phyloP scores from a whole-genome alignment of 176 grass and related monocot species.

The Guadua angustifolia region DNA sequence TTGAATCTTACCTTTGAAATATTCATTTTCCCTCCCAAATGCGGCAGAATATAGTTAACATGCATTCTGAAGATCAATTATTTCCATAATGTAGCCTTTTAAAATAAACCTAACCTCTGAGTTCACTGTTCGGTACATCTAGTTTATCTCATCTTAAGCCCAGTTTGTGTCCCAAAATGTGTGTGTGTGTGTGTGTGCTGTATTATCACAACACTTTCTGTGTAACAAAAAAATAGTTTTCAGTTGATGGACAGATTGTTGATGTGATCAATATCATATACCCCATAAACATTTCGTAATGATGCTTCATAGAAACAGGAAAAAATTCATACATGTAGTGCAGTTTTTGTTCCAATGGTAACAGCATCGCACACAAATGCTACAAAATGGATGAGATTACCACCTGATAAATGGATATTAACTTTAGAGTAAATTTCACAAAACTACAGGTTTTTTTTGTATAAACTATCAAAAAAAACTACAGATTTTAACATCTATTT shows the following conservation, averaged over 20 bases:
- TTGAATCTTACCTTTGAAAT: neutral
- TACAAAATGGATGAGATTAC: conserved; percentile 18
- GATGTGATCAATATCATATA: conserved; percentile 1
- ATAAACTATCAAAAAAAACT: too few relatives aligned
- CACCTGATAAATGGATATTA: conserved; percentile 1
- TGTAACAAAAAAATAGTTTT: conserved; percentile 31
- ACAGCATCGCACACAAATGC: conserved; percentile 6
- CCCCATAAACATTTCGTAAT: conserved; percentile 6
- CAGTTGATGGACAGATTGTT: conserved; percentile 1
- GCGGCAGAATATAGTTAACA: neutral
- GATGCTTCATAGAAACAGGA: conserved; percentile 23
- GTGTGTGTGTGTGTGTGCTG: too few relatives aligned
- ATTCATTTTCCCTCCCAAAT: neutral
- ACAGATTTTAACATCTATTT: too few relatives aligned
- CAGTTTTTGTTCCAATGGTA: neutral
- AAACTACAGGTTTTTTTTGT: too few relatives aligned
- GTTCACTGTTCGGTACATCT: conserved; percentile 29
- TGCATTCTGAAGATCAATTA: neutral
- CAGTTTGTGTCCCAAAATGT: conserved; percentile 10
- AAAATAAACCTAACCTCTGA: neutral
- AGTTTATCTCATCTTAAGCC: conserved; percentile 34
- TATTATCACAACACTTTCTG: conserved; percentile 3
- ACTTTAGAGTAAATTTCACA: neutral
- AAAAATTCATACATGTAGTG: neutral
- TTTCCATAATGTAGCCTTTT: neutral